Conservation (phyloP, 2,329 filamentous ascomycete genomes). For the Coniochaeta hoffmannii region DNA sequence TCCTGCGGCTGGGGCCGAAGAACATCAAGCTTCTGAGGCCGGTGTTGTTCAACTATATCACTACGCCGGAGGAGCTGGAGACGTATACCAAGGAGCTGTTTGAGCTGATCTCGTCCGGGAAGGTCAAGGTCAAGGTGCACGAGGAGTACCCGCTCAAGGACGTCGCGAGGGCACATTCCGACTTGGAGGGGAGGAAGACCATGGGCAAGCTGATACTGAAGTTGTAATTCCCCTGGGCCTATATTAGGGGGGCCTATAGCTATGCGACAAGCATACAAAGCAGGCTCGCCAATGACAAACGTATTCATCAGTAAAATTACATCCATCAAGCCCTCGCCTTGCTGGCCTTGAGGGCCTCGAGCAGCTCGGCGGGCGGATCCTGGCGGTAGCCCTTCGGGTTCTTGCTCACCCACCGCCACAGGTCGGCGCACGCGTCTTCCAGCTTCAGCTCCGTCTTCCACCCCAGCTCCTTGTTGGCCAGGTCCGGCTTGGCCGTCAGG, state of each 20-base stretch:
- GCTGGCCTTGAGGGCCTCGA: conserved; percentile 53
- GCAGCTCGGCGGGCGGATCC: conserved; percentile 74
- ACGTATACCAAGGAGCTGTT: conserved; percentile 66
- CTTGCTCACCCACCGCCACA: conserved; percentile 96
- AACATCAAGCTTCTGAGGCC: conserved; percentile 74
- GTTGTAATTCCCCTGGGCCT: conserved; percentile 32
- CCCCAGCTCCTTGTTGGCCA: conserved; percentile 79
- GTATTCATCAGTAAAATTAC: not conserved
- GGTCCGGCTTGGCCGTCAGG: conserved; percentile 82
- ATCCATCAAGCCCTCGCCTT: conserved; percentile 5
- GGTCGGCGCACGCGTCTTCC: conserved; percentile 86
- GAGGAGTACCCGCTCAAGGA: conserved; percentile 71
- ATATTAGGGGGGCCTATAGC: not conserved
- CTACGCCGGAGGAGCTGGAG: conserved; percentile 62
- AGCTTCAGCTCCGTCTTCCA: conserved; percentile 91
- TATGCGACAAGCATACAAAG: not conserved
- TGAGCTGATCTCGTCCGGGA: conserved; percentile 58
- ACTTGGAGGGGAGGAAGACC: conserved; percentile 76
- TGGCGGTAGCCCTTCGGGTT: conserved; percentile 94
- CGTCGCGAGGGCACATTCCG: conserved; percentile 62
- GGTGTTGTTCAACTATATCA: conserved; percentile 62
- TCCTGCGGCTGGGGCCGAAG: conserved; percentile 57
- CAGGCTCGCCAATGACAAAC: not conserved
- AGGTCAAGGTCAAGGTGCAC: conserved; percentile 67
- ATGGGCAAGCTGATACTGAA: conserved; percentile 76